Evolutionary conservation across 164 flowering plant genomes (phyloP), one percentile per base, ranked within the genome.

Genomic region (Paratinospora sagittata): DNA sequence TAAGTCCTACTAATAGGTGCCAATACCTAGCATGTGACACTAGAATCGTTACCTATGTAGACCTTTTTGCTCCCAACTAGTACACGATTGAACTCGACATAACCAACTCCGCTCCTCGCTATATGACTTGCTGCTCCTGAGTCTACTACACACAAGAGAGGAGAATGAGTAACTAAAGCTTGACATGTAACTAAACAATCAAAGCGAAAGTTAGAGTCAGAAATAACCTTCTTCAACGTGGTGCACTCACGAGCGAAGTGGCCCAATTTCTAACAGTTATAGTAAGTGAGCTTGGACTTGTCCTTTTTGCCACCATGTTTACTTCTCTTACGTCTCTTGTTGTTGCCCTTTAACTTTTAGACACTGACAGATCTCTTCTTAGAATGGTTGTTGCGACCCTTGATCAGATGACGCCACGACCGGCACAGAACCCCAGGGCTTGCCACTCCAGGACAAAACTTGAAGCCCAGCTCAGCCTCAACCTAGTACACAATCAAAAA

Each of bases 161-260:
- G 61, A 8, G 69, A 43, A 34, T 73, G 39, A 73, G 67, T 41
- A 43, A 77, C 41, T 0, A 73, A 24, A 3, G 36, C 73, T 37
- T 65, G n/a, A n/a, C n/a, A n/a, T 41, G 2, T 26, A n/a, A 12
- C 58, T 27, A 6, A 60, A 23, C 14, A 39, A n/a, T n/a, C n/a
- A 37, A 16, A 1, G 14, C 21, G 0, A 0, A 57, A 58, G 2
- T 26, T 27, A 19, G 0, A 3, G 58, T 21, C 2, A 12, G 3
- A 8, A 0, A 11, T 34, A 14, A 5, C 6, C 11, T 52, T 65
- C 52, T 77, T 73, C 3, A 34, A 1, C 63, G 68, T 24, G 63
- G 60, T 47, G 24, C 72, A 72, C 8, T 65, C 67, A 52, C 67
- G 55, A 65, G 67, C 39, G 10, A 77, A 70, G 27, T 77, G 66